These are phyloP conservation scores for Chaetomiaceae sp. DNA, from an alignment of 2,329 filamentous ascomycete genomes.

Conservation along the genomic window DNA sequence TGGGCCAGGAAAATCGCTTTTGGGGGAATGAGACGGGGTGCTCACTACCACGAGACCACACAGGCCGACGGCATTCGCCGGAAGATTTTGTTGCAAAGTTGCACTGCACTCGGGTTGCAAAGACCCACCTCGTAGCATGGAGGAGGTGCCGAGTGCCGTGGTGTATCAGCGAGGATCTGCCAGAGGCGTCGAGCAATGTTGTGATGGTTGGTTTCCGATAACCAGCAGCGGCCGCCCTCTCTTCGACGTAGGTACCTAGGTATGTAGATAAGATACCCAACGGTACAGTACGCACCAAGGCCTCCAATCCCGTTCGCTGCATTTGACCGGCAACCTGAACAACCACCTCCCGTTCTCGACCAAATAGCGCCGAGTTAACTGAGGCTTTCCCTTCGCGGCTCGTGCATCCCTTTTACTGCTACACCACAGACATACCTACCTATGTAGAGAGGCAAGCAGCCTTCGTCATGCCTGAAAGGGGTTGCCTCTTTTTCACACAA, in stretches of 20 bases:
- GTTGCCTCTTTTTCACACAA: constrained; percentile 15
- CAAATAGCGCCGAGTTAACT: background rate
- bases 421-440: too few relatives aligned
- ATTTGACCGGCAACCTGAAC: too few relatives aligned
- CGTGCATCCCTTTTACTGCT: background rate
- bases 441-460: too few relatives aligned
- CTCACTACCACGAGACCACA: constrained; percentile 2
- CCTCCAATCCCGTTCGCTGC: too few relatives aligned
- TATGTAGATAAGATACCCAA: too few relatives aligned
- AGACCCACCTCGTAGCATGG: constrained; percentile 1
- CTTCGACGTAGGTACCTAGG: too few relatives aligned
- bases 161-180: background rate
- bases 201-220: too few relatives aligned
- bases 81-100: background rate
- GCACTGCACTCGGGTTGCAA: background rate
- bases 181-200: too few relatives aligned
- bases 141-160: constrained; percentile 4
- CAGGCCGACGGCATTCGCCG: background rate
- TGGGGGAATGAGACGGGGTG: too few relatives aligned
- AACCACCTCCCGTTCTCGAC: background rate
- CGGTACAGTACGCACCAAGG: too few relatives aligned
- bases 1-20: too few relatives aligned
- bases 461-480: constrained; percentile 14
- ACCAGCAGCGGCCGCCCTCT: too few relatives aligned
- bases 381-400: background rate